Percentiles rank a stretch among this genome's conserved stretches.
These are phyloP conservation scores for Craterostigma plantagineum DNA, from an alignment of 257 asterid genomes.

Conservation along the genomic window DNA sequence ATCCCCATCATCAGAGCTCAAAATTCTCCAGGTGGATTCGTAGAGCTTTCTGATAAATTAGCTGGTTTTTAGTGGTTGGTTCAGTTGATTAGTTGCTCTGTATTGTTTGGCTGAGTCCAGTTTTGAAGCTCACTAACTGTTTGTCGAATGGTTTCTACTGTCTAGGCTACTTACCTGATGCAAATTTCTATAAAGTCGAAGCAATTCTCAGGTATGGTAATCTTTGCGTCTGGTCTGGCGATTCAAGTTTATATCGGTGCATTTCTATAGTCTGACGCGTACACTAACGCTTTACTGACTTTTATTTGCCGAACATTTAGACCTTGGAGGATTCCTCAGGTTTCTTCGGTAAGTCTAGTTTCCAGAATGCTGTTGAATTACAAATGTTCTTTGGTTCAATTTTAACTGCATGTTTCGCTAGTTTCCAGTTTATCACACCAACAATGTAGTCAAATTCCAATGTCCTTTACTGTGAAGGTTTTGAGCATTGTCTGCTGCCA, in stretches of 20 bases:
- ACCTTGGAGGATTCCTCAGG: slow-evolving; percentile 91
- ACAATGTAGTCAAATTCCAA: too few species aligned
- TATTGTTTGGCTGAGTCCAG: too few species aligned
- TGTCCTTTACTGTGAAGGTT: too few species aligned
- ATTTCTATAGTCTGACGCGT: slow-evolving; percentile 3
- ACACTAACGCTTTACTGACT: slow-evolving; percentile 7
- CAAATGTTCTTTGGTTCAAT: neutral
- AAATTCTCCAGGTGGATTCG: neutral
- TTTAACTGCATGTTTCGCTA: neutral
- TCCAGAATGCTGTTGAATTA: neutral
- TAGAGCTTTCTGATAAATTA: neutral
- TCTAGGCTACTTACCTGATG: slow-evolving; percentile 51
- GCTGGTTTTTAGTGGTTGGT: too few species aligned
- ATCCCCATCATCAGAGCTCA: too few species aligned
- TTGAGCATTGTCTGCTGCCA: too few species aligned
- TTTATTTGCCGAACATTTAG: slow-evolving; percentile 21
- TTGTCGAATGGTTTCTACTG: neutral
- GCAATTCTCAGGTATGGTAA: slow-evolving; percentile 61
- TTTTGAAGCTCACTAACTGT: slow-evolving; percentile 6
- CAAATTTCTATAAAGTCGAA: slow-evolving; percentile 77
- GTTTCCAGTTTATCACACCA: too few species aligned
- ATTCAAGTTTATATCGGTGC: neutral
- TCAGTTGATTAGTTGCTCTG: too few species aligned
- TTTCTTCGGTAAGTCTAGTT: slow-evolving; percentile 56
- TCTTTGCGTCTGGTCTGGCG: neutral